Percentiles rank a stretch among this genome's conserved stretches.
Conservation (phyloP, 768 basidiomycete genomes). For the Boletus rufocinnamomeus region DNA sequence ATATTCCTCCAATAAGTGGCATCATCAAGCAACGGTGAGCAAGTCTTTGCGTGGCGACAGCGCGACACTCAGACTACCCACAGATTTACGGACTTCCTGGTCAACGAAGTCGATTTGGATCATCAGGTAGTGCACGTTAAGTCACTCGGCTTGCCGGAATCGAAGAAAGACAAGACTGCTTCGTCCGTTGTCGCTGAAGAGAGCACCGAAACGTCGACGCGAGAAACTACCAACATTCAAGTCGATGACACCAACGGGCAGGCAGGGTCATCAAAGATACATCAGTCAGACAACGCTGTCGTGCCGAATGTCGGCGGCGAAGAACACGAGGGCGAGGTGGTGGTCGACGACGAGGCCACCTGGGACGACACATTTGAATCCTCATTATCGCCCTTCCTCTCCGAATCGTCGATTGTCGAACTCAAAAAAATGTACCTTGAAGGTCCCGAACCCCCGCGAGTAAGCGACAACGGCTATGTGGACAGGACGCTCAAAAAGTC, state of each 20-base stretch:
- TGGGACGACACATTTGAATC: slow-evolving; percentile 67
- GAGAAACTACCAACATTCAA: slow-evolving; percentile 16
- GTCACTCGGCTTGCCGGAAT: slow-evolving; percentile 69
- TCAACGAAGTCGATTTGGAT: slow-evolving; percentile 86
- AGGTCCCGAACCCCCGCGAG: slow-evolving; percentile 75
- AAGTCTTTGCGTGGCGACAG: not conserved
- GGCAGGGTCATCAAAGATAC: slow-evolving; percentile 8
- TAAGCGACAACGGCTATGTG: slow-evolving; percentile 77
- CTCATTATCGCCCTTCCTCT: slow-evolving; percentile 62
- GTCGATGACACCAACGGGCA: slow-evolving; percentile 1
- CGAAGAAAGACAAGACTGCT: slow-evolving; percentile 41
- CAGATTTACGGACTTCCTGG: slow-evolving; percentile 97
- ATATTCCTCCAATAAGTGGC: slow-evolving; percentile 74
- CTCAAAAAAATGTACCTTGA: slow-evolving; percentile 78
- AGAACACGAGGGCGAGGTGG: not conserved
- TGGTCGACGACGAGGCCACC: slow-evolving; percentile 38
- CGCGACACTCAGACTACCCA: not conserved
- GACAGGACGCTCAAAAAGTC: slow-evolving; percentile 43
- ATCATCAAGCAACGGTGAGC: slow-evolving; percentile 96
- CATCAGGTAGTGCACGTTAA: slow-evolving; percentile 81
- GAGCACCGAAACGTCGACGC: slow-evolving; percentile 14
- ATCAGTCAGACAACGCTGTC: not conserved
- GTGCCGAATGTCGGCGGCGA: not conserved
- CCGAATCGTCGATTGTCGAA: slow-evolving; percentile 55
- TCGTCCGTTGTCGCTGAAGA: slow-evolving; percentile 28